Conservation (phyloP, 345 rosid species). For the Citrus hindsii region DNA sequence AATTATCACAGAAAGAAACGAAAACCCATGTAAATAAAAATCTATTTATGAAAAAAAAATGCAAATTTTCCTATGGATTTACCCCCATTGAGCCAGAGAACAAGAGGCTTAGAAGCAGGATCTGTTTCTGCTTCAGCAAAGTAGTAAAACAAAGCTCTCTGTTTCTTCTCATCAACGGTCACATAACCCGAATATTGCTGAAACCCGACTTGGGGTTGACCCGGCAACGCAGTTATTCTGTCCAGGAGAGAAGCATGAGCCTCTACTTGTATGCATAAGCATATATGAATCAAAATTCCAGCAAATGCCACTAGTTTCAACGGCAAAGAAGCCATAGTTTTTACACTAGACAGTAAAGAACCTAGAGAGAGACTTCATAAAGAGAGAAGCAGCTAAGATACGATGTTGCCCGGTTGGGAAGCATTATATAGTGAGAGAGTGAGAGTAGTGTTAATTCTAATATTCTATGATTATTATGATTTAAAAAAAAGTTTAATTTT, state of each 20-base stretch:
- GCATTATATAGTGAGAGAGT: constrained; percentile 26
- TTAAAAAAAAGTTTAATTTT: neutral
- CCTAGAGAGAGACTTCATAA: constrained; percentile 15
- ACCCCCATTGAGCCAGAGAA: constrained; percentile 99
- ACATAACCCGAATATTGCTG: constrained; percentile 89
- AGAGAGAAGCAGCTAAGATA: neutral
- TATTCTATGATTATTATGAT: neutral
- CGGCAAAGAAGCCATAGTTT: constrained; percentile 25
- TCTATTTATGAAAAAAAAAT: neutral
- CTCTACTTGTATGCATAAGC: constrained; percentile 21
- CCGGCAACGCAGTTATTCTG: constrained; percentile 56
- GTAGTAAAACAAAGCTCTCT: constrained; percentile 91
- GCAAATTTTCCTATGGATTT: neutral
- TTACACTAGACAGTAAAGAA: constrained; percentile 7
- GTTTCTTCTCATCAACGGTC: constrained; percentile 60
- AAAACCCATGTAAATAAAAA: neutral
- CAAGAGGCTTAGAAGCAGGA: constrained; percentile 78
- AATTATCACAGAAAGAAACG: neutral
- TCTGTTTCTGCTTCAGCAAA: constrained; percentile 83
- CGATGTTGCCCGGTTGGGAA: constrained; percentile 11
- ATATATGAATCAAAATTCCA: constrained; percentile 31
- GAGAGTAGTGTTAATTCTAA: neutral
- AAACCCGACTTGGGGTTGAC: constrained; percentile 79
- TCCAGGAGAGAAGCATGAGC: constrained; percentile 43
- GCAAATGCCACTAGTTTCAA: constrained; percentile 39